Evolutionary conservation across 352 stramenopile species (phyloP).

Genomic region (Phytophthora hybrid): DNA sequence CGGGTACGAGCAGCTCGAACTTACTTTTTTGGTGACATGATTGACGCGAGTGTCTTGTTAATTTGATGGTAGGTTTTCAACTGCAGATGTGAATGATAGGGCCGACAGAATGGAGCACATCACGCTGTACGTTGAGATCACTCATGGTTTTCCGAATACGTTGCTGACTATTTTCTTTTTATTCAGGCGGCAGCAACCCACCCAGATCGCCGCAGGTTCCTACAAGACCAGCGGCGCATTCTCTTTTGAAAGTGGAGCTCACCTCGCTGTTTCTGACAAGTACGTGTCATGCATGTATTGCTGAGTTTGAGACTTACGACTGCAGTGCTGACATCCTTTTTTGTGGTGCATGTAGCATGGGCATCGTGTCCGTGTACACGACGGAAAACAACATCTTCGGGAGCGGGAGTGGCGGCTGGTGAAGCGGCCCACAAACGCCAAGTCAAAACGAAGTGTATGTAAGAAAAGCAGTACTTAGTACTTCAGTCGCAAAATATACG

Average conservation of each 20-base stretch:
- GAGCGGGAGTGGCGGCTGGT: not conserved
- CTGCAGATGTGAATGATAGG: slow-evolving; percentile 38
- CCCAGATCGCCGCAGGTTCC: slow-evolving; percentile 25
- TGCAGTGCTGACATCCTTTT: not conserved
- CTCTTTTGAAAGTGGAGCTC: slow-evolving; percentile 2
- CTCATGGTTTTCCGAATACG: not conserved
- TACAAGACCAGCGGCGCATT: slow-evolving; percentile 70
- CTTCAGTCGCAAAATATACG: too few relatives aligned
- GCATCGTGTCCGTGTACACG: slow-evolving; percentile 68
- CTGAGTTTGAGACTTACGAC: not conserved
- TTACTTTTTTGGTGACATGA: slow-evolving; percentile 1
- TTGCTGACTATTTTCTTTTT: not conserved
- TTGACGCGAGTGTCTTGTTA: slow-evolving; percentile 1
- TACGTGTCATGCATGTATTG: not conserved
- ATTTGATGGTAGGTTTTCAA: slow-evolving; percentile 45
- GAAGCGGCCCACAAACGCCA: not conserved
- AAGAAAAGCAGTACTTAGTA: not conserved
- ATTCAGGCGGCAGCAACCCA: slow-evolving; percentile 30
- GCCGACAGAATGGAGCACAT: slow-evolving; percentile 40
- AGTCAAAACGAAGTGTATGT: not conserved
- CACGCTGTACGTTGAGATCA: slow-evolving; percentile 40
- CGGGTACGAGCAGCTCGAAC: slow-evolving; percentile 47
- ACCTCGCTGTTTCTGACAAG: slow-evolving; percentile 61
- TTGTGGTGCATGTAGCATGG: slow-evolving; percentile 35
- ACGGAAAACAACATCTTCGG: slow-evolving; percentile 35